Evolutionary conservation across 1,284 basidiomycete genomes (phyloP).

Genomic region (Blastosporella zonata): DNA sequence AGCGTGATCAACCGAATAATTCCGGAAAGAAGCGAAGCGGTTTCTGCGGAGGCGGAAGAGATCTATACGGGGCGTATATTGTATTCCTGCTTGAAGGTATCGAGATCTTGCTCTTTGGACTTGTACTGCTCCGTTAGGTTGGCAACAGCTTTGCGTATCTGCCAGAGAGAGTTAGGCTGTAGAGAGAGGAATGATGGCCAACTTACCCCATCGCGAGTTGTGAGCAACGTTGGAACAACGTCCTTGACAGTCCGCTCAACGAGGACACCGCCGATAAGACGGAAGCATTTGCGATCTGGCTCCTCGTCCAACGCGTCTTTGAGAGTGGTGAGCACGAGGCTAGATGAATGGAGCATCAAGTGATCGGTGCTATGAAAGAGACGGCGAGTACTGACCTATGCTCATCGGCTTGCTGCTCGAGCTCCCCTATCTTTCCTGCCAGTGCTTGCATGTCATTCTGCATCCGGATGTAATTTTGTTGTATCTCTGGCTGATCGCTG

Average conservation of each 20-base stretch:
- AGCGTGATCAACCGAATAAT: constrained; percentile 1
- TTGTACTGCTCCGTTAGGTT: constrained; percentile 84
- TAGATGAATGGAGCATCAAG: constrained; percentile 32
- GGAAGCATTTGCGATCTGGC: constrained; percentile 92
- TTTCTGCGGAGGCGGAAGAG: background rate
- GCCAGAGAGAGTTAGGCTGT: constrained; percentile 19
- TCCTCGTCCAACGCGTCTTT: constrained; percentile 75
- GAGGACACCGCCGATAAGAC: constrained; percentile 93
- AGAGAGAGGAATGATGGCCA: constrained; percentile 1
- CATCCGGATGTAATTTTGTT: constrained; percentile 70
- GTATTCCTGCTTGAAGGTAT: constrained; percentile 79
- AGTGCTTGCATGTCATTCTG: constrained; percentile 84
- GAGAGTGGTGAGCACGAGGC: constrained; percentile 88
- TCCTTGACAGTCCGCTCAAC: constrained; percentile 97
- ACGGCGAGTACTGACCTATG: constrained; percentile 55
- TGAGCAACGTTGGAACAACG: constrained; percentile 86
- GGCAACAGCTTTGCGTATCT: constrained; percentile 81
- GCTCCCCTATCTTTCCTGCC: constrained; percentile 89
- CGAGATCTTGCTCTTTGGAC: constrained; percentile 82
- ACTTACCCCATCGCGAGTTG: constrained; percentile 80
- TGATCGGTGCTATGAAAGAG: constrained; percentile 4
- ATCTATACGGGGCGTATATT: constrained; percentile 63
- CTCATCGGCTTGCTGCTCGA: constrained; percentile 92
- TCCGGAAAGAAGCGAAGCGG: background rate
- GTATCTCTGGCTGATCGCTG: constrained; percentile 64